Base-by-base conservation (phyloP, 1,284 basidiomycete genomes). In the Malassezia obtusa region DNA sequence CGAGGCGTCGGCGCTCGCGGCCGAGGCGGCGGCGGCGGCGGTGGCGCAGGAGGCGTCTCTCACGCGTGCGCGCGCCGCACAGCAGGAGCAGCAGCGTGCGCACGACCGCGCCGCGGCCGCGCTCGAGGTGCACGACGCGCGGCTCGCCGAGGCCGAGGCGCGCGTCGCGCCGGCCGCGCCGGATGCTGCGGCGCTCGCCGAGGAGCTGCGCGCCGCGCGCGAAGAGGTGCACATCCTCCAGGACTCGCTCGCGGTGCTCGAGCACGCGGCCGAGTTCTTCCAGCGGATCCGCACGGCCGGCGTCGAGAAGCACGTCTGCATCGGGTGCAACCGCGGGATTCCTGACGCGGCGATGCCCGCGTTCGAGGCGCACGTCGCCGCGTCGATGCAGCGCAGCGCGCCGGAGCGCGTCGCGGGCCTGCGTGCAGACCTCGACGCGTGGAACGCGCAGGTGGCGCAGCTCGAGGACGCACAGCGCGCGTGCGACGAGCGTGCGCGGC, bases 181-280 rank as follows among this genome's bases (percentile, higher is more conserved):
- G 12, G 7, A 30, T 6, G 12, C 28, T 6, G 7, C 28, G 28
- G 28, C 6, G 7, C 33, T 39, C 21, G 50, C 39, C 4, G 44
- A 26, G 17, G 52, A 37, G 11, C 39, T 54, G 39, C n/a, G 19
- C 21, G 26, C 33, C 1, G 52, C 45, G 19, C 22, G 41, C 11
- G 52, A 54, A 19, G 52, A 54, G 25, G 30, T 49, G 15, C 39
- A 43, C n/a, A 32, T 49, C 2, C 32, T 45, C 10, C 38, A 41
- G 12, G 52, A 54, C 14, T 80, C 80, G 14, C 75, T 83, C 45
- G 80, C 81, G 17, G 38, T 63, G n/a, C 14, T 46, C 25, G 52
- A 49, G 21, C 43, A 48, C 19, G 39, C 54, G 2, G 33, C 52
- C 2, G 49, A 32, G 33, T 39, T 51, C 36, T 50, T 54, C 6